These are phyloP conservation scores for Trichoderma sp. DNA, from an alignment of 2,329 filamentous ascomycete species.

Conservation along the genomic window DNA sequence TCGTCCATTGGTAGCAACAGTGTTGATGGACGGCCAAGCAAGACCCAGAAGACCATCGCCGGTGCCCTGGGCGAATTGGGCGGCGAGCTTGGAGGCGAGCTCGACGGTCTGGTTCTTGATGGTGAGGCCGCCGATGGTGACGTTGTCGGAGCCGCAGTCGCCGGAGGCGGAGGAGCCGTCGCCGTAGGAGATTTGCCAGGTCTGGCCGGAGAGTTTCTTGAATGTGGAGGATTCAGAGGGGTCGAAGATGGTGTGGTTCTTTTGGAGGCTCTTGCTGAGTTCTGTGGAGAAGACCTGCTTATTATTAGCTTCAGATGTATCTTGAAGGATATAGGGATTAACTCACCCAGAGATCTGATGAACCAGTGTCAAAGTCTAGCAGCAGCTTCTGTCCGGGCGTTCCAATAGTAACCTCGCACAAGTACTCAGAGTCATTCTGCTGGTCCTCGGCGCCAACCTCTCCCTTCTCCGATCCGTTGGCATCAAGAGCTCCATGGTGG, in stretches of 20 bases:
- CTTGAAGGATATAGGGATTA: fast-evolving
- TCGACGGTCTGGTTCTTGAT: constrained; percentile 44
- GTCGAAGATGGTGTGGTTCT: constrained; percentile 41
- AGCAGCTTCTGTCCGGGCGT: constrained; percentile 22
- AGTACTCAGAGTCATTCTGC: constrained; percentile 23
- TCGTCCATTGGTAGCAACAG: constrained; percentile 39
- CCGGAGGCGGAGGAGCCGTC: constrained; percentile 43
- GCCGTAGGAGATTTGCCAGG: constrained; percentile 46
- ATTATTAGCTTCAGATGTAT: background rate
- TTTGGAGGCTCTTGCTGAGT: constrained; percentile 35
- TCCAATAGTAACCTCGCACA: constrained; percentile 22
- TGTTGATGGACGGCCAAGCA: constrained; percentile 43
- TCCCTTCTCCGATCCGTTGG: background rate
- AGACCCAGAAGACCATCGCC: constrained; percentile 44
- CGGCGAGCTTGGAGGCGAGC: constrained; percentile 40
- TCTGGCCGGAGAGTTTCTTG: constrained; percentile 33
- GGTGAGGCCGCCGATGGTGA: constrained; percentile 42
- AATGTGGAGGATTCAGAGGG: constrained; percentile 39
- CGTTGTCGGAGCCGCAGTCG: constrained; percentile 42
- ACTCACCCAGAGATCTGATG: constrained; percentile 32
- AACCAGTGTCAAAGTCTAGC: constrained; percentile 27
- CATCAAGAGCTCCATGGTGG: background rate
- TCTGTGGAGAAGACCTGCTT: constrained; percentile 48
- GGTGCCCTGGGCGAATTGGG: constrained; percentile 40
- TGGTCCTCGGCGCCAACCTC: constrained; percentile 6